A percentile compares a stretch with the other conserved stretches of the same genome.
Conservation (phyloP, 495 filamentous ascomycete genomes). For the Aspergillus taichungensis region DNA sequence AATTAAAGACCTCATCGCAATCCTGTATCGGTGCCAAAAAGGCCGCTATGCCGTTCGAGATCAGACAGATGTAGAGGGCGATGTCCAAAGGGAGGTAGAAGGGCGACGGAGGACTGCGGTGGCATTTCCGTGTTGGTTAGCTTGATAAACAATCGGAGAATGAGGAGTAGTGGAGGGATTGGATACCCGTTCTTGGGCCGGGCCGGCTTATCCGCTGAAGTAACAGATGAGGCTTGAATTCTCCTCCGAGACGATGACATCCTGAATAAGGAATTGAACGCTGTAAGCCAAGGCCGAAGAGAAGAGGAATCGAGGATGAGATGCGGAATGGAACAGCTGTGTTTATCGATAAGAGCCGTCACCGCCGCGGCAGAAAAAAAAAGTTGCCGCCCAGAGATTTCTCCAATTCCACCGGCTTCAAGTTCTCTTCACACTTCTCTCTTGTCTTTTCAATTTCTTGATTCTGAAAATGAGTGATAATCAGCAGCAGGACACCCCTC, state of each 20-base stretch:
- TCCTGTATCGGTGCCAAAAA: conserved; percentile 87
- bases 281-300: too few relatives aligned
- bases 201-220: conserved; percentile 4
- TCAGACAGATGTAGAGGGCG: conserved; percentile 69
- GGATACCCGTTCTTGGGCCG: conserved; percentile 27
- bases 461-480: conserved; percentile 35
- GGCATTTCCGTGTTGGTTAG: conserved; percentile 13
- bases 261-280: too few relatives aligned
- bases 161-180: too few relatives aligned
- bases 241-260: conserved; percentile 11
- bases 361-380: too few relatives aligned
- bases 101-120: conserved; percentile 38
- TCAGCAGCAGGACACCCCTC: conserved; percentile 17
- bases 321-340: too few relatives aligned
- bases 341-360: too few relatives aligned
- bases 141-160: not conserved
- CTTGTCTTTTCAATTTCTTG: not conserved
- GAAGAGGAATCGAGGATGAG: too few relatives aligned
- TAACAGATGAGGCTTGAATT: conserved; percentile 2
- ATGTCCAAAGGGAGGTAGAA: conserved; percentile 63
- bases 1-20: conserved; percentile 99
- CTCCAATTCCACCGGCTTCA: too few relatives aligned
- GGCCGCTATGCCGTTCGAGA: conserved; percentile 67
- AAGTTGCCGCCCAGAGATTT: too few relatives aligned
- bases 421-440: not conserved